Base-by-base conservation (phyloP, 352 stramenopile genomes). In the Saprolegnia diclina region DNA sequence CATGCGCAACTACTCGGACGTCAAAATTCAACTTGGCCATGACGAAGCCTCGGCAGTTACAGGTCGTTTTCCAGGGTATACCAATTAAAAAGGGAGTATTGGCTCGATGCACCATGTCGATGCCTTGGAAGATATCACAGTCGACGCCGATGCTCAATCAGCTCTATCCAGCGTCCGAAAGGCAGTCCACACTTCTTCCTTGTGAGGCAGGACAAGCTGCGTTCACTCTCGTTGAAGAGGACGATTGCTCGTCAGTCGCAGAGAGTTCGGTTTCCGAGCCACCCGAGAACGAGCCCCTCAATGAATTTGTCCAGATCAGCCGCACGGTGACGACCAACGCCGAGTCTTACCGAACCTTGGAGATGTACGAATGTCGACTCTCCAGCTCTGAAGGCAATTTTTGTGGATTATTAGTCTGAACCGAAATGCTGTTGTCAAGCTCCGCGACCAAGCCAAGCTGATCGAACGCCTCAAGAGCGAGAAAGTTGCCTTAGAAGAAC, bases 381-480 rank as follows among this genome's bases (percentile, higher is more conserved):
- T 6, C 2, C 29, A 35, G 5, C 29, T 35, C 2, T 35, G 2
- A 35, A 35, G n/a, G n/a, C n/a, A n/a, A n/a, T n/a, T n/a, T n/a
- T n/a, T n/a, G n/a, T n/a, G n/a, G n/a, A n/a, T n/a, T n/a, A n/a
- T n/a, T 69, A 69, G 63, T 5, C 13, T 61, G 29, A 69, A 69
- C 29, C 63, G 63, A 37, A 63, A 24, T 38, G 53, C 37, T 38
- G 67, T 65, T 4, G 56, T 68, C 7, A 74, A 88, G 56, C 45
- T 90, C 0, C 78, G 88, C 14, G 76, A 81, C 53, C 82, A 89
- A 57, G 74, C 64, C 4, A 85, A 84, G n/a, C 62, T 83, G 14
- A 56, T 89, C 16, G 18, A 71, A 11, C 64, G 70, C 0, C 64
- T 90, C 1, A 73, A 76, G 11, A 76, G 84, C 38, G 81, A 90